phyloP scores from a whole-genome alignment of 176 grass and related monocot species.

The Oryza meridionalis region DNA sequence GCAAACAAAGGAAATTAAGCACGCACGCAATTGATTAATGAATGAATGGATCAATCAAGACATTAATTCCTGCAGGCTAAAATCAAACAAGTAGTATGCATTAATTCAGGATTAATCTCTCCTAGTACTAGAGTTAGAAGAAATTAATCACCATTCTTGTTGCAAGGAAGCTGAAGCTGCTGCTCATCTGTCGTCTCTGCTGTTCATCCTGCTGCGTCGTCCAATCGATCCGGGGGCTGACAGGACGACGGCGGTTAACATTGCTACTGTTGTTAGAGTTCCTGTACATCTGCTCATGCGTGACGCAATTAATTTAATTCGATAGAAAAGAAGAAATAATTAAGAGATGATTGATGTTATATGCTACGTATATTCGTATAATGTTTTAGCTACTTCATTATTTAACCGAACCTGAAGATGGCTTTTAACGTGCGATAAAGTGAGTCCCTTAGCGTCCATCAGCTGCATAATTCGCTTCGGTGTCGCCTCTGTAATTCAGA shows the following conservation, averaged over 20 bases:
- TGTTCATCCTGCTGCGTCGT: background rate
- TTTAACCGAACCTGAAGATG: too few relatives aligned
- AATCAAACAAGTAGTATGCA: too few relatives aligned
- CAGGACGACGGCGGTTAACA: background rate
- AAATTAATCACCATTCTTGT: background rate
- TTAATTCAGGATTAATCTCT: too few relatives aligned
- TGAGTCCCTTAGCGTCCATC: background rate
- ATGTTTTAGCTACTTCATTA: too few relatives aligned
- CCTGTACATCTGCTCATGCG: background rate
- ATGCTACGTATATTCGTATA: too few relatives aligned
- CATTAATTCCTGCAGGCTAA: too few relatives aligned
- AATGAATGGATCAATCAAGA: too few relatives aligned
- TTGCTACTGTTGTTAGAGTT: background rate
- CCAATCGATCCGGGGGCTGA: too few relatives aligned
- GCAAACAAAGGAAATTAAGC: background rate
- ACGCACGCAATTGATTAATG: too few relatives aligned
- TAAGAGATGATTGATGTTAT: too few relatives aligned
- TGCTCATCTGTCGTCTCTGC: background rate
- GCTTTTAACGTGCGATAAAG: background rate
- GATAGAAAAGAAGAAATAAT: too few relatives aligned
- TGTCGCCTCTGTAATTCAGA: background rate
- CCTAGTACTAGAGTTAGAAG: background rate
- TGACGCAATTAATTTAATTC: background rate
- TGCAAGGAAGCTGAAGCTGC: background rate
- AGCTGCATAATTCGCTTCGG: background rate